These are phyloP conservation scores for Fusarium penzigii DNA, from an alignment of 2,329 filamentous ascomycete genomes.

Conservation along the genomic window DNA sequence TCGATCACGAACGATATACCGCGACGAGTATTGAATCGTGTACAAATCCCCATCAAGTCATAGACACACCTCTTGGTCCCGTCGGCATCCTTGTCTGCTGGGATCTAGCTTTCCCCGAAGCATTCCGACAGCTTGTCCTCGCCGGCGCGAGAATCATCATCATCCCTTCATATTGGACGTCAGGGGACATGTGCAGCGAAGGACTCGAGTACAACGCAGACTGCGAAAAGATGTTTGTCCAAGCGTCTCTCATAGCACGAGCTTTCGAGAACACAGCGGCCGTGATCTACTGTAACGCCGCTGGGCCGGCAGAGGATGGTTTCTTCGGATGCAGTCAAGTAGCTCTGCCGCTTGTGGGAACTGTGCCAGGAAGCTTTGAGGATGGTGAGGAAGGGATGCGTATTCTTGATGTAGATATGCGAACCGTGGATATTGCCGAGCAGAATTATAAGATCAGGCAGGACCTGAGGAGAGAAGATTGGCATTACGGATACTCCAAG, in stretches of 20 bases:
- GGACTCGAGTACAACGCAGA: conserved; percentile 59
- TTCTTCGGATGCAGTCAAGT: conserved; percentile 59
- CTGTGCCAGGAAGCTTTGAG: conserved; percentile 56
- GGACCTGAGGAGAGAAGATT: conserved; percentile 57
- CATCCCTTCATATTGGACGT: conserved; percentile 69
- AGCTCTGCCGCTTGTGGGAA: conserved; percentile 65
- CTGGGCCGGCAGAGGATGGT: conserved; percentile 42
- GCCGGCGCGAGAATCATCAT: conserved; percentile 71
- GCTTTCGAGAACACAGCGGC: conserved; percentile 75
- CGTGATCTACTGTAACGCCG: conserved; percentile 70
- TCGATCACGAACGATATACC: conserved; percentile 34
- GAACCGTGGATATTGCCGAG: conserved; percentile 68
- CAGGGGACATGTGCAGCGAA: conserved; percentile 48
- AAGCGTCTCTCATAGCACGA: conserved; percentile 60
- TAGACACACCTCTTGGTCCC: conserved; percentile 57
- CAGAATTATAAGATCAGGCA: conserved; percentile 63
- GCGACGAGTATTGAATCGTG: conserved; percentile 42
- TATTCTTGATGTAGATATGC: conserved; percentile 66
- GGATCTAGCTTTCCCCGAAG: conserved; percentile 79
- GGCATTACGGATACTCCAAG: conserved; percentile 56
- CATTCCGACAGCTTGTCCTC: conserved; percentile 69
- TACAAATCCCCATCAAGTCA: conserved; percentile 46
- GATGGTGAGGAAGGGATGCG: conserved; percentile 59
- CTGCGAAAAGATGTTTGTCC: conserved; percentile 66
- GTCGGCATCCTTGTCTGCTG: conserved; percentile 73